These are phyloP conservation scores for Telopea speciosissima DNA, from an alignment of 177 flowering plant genomes.

Conservation along the genomic window DNA sequence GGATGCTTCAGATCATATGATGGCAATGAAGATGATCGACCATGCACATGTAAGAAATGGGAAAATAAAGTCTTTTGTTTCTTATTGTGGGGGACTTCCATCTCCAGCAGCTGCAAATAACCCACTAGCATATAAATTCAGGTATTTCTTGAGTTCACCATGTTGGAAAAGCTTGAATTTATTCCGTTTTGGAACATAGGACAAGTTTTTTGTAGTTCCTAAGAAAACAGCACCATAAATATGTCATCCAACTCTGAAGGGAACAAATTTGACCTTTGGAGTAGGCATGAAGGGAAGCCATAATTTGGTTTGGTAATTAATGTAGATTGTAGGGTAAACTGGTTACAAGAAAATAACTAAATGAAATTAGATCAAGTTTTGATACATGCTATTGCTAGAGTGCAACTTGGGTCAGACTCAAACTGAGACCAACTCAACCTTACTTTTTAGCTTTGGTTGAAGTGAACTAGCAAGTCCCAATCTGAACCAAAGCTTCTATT, in stretches of 20 bases:
- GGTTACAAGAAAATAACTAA: not conserved
- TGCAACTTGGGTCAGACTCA: not conserved
- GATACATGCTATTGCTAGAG: not conserved
- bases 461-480: not conserved
- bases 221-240: not conserved
- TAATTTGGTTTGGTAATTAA: not conserved
- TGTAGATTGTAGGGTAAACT: not conserved
- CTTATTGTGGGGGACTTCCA: constrained; percentile 97
- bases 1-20: constrained; percentile 81
- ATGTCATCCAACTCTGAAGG: not conserved
- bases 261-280: not conserved
- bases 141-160: constrained; percentile 35
- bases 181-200: not conserved
- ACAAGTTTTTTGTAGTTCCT: not conserved
- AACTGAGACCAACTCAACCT: not conserved
- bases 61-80: constrained; percentile 67
- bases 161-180: not conserved
- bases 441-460: not conserved
- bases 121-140: constrained; percentile 93
- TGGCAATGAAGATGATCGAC: constrained; percentile 98
- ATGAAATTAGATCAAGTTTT: no score
- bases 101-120: constrained; percentile 94
- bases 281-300: not conserved
- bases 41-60: constrained; percentile 62
- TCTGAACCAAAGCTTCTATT: not conserved